Base-by-base conservation (phyloP, 177 flowering plant genomes). In the Tripterygium wilfordii region DNA sequence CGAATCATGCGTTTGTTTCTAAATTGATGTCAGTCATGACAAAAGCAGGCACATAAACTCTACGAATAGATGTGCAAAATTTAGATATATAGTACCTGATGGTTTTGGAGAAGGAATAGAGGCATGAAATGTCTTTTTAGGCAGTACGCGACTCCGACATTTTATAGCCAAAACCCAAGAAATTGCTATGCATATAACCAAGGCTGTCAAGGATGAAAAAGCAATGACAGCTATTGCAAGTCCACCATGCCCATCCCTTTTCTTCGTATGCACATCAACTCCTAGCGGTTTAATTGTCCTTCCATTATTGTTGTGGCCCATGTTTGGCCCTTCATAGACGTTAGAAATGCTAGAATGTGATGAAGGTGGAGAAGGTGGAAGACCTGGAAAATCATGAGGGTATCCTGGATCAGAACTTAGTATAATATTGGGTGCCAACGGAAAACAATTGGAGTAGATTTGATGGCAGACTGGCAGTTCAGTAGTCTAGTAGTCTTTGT, bases 321-420 rank as follows among this genome's bases (percentile, higher is more conserved):
- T 16, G 35, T 66, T 35, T 8, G 69, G 68, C 6, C 56, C 75
- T 28, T 40, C 48, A 41, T 58, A 70, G 24, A 49, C 47, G 8
- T 53, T 38, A 36, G 65, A 63, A 48, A 55, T 49, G 26, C 51
- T 41, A 7, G 68, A 58, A 32, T 68, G 29, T 27, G 51, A 27
- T 22, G 69, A 53, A 32, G 87, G 85, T 5, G 89, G 89, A 45
- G 85, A 72, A 0, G 81, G 72, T n/a, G 85, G 89, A 57, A 82
- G 72, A 57, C 85, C 88, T 82, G 66, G 21, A 55, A n/a, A 30
- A 12, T 30, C 33, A 12, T 6, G 33, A 6, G 7, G 7, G 33
- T 12, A 30, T 6, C 33, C 33, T 30, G 8, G 12, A 30, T 30
- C 12, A 12, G 33, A 30, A 7, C 12, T 30, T 30, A 6, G 8